Conservation (phyloP, 495 filamentous ascomycete genomes). For the Aspergillus leporis region DNA sequence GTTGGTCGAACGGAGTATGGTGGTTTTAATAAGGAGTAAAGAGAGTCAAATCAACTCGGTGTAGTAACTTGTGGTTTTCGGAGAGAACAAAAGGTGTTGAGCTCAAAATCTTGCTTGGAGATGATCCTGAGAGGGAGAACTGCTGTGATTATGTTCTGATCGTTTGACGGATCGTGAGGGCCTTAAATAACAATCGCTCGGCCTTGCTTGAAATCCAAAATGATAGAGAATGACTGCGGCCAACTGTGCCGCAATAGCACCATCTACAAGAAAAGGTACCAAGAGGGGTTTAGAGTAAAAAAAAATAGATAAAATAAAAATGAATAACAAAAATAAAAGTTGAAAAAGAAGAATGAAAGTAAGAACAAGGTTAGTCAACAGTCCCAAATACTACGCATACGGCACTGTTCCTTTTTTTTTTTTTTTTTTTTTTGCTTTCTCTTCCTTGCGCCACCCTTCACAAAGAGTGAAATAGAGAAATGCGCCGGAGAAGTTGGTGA, state of each 20-base stretch:
- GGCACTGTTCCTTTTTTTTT: conserved; percentile 19
- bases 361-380: conserved; percentile 9
- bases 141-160: conserved; percentile 20
- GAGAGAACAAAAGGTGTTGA: neutral
- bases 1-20: neutral
- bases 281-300: neutral
- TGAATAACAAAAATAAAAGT: conserved; percentile 10
- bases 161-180: conserved; percentile 21
- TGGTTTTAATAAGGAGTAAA: conserved; percentile 1
- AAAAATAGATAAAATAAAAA: conserved; percentile 14
- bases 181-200: conserved; percentile 26
- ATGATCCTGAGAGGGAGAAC: conserved; percentile 10
- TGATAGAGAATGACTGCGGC: conserved; percentile 20
- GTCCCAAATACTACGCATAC: conserved; percentile 17
- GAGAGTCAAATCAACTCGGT: neutral
- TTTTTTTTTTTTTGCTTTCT: conserved; percentile 12
- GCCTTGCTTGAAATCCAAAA: conserved; percentile 15
- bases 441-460: conserved; percentile 14
- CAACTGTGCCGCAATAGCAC: conserved; percentile 31
- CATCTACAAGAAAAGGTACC: conserved; percentile 15
- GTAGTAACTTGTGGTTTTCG: neutral
- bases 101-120: neutral
- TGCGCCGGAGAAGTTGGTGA: conserved; percentile 26
- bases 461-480: conserved; percentile 8
- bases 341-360: conserved; percentile 10